A percentile compares a stretch with the other conserved stretches of the same genome.
Evolutionary conservation across 2,329 filamentous ascomycete species (phyloP).

Genomic region (Pseudopyrenochaeta lycopersici): DNA sequence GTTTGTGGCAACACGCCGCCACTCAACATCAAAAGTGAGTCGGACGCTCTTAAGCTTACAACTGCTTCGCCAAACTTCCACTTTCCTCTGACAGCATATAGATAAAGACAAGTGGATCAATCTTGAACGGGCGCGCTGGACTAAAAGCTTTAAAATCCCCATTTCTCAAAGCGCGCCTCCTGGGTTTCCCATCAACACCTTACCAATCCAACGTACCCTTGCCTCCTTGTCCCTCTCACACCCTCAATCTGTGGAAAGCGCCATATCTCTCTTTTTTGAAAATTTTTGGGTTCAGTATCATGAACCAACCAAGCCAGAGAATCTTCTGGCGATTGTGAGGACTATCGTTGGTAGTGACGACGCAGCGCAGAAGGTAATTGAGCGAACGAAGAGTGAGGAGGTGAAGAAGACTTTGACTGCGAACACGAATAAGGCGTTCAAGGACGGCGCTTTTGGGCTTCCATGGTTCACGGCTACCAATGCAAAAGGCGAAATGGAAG

Average conservation of each 20-base stretch:
- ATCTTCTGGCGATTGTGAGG: slow-evolving; percentile 55
- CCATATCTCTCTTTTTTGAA: slow-evolving; percentile 59
- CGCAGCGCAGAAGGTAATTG: slow-evolving; percentile 53
- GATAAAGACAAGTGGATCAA: slow-evolving; percentile 69
- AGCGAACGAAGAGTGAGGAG: slow-evolving; percentile 49
- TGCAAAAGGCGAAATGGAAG: slow-evolving; percentile 60
- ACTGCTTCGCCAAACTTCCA: not conserved
- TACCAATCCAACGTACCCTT: slow-evolving; percentile 62
- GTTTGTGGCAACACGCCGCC: slow-evolving; percentile 63
- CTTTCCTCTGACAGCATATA: slow-evolving; percentile 11
- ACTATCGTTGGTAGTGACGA: slow-evolving; percentile 57
- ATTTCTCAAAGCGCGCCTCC: slow-evolving; percentile 56
- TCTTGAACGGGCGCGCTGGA: slow-evolving; percentile 63
- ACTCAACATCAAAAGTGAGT: slow-evolving; percentile 64
- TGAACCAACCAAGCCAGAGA: slow-evolving; percentile 56
- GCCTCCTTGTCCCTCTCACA: slow-evolving; percentile 56
- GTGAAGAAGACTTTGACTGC: slow-evolving; percentile 57
- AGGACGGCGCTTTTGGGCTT: slow-evolving; percentile 67
- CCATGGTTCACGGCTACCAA: slow-evolving; percentile 69
- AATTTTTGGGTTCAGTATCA: slow-evolving; percentile 62
- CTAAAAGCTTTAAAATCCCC: slow-evolving; percentile 63
- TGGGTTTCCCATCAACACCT: slow-evolving; percentile 63
- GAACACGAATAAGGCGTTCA: slow-evolving; percentile 63
- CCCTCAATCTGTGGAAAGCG: slow-evolving; percentile 53
- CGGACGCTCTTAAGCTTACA: not conserved